Percentiles rank a stretch among this genome's conserved stretches.
These are phyloP conservation scores for Anthracocystis panici-leucophaei DNA, from an alignment of 1,284 basidiomycete species.

Conservation along the genomic window DNA sequence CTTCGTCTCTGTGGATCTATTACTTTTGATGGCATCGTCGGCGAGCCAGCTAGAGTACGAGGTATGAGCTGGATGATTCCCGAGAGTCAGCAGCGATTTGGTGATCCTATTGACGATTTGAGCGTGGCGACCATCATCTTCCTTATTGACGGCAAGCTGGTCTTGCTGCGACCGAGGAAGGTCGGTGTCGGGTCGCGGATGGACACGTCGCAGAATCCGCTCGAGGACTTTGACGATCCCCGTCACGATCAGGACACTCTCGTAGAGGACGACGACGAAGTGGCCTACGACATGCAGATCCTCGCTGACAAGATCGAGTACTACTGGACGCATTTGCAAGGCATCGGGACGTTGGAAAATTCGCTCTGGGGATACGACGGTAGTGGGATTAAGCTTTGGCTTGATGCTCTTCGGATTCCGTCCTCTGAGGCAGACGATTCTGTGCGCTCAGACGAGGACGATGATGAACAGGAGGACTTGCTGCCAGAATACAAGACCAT, in stretches of 20 bases:
- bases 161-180: slow-evolving; percentile 76
- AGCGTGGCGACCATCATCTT: slow-evolving; percentile 94
- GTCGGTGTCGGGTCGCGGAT: slow-evolving; percentile 10
- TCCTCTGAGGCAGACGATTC: slow-evolving; percentile 28
- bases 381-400: slow-evolving; percentile 87
- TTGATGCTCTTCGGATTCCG: slow-evolving; percentile 89
- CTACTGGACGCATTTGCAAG: slow-evolving; percentile 96
- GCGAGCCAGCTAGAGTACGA: slow-evolving; percentile 84
- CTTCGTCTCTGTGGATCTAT: slow-evolving; percentile 91
- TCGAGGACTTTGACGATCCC: slow-evolving; percentile 30
- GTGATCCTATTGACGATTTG: slow-evolving; percentile 92
- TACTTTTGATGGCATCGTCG: slow-evolving; percentile 90
- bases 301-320: slow-evolving; percentile 95
- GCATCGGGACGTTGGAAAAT: slow-evolving; percentile 92
- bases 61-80: slow-evolving; percentile 98
- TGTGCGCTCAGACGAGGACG: slow-evolving; percentile 26
- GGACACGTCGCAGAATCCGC: slow-evolving; percentile 4
- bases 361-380: slow-evolving; percentile 98
- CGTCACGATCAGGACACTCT: slow-evolving; percentile 12
- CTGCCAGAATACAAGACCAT: slow-evolving; percentile 75
- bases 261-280: slow-evolving; percentile 79
- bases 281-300: slow-evolving; percentile 97
- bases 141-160: slow-evolving; percentile 91
- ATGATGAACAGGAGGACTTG: slow-evolving; percentile 66
- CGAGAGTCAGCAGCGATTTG: slow-evolving; percentile 88